phyloP scores from a whole-genome alignment of 176 grass and related monocot species.

The Aechmea fasciata region DNA sequence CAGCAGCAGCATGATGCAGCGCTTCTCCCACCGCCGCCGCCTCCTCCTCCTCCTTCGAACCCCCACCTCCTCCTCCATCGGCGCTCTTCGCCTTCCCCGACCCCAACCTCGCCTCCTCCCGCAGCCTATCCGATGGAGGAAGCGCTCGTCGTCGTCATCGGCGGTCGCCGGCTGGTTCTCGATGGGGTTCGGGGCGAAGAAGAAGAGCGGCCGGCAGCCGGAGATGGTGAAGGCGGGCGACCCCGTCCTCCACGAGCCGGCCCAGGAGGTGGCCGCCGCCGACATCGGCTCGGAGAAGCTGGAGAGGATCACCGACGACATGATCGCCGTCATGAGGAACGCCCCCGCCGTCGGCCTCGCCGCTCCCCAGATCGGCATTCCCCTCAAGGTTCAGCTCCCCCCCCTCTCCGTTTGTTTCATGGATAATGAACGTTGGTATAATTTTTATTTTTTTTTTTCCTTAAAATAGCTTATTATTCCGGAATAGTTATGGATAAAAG shows the following conservation, averaged over 20 bases:
- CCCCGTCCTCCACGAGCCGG: constrained; percentile 77
- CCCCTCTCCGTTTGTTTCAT: not conserved
- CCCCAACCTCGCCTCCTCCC: no score
- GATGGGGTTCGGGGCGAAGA: constrained; percentile 5
- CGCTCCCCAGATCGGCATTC: constrained; percentile 76
- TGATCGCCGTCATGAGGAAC: constrained; percentile 75
- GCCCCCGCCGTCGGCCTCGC: constrained; percentile 85
- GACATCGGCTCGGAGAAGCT: constrained; percentile 65
- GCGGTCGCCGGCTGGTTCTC: not conserved
- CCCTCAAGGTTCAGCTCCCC: constrained; percentile 40
- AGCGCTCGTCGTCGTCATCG: no score
- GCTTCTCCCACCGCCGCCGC: no score
- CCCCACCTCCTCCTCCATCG: no score
- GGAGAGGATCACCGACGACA: constrained; percentile 69
- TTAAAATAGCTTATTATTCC: not conserved
- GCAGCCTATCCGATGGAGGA: no score
- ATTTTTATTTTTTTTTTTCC: not conserved
- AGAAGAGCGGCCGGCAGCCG: constrained; percentile 4
- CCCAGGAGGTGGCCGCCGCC: constrained; percentile 27
- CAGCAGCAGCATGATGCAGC: no score
- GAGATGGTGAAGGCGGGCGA: constrained; percentile 80
- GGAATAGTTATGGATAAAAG: no score
- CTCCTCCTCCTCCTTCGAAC: no score
- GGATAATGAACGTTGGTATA: not conserved
- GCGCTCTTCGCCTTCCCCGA: no score